Evolutionary conservation across 2,329 filamentous ascomycete species (phyloP), one percentile per base, ranked within the genome.

Genomic region (Sporothrix phasma): DNA sequence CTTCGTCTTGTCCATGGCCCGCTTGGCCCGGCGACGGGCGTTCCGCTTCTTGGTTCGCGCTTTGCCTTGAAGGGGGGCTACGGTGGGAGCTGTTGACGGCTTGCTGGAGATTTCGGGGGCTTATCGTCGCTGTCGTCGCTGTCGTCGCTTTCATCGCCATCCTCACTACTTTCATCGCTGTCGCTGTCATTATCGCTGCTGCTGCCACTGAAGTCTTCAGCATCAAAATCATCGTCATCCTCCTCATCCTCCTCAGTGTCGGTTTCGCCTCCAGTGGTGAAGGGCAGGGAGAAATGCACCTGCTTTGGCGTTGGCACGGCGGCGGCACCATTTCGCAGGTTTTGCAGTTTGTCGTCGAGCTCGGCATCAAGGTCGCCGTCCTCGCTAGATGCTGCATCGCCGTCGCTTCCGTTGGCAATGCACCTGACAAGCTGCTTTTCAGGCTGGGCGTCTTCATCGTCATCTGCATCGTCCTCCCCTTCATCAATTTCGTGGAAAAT

Each of bases 31-130:
- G 49, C 81, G 76, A 31, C 82, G 76, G 8, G 76, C 77, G 66
- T 85, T 85, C 5, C 82, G 77, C 66, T 76, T 81, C 67, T 79
- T 78, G 0, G 82, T 84, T 39, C 69, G 74, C 0, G 73, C 71
- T 59, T 79, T 69, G 7, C 74, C 66, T 13, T 64, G 47, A 61
- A 41, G n/a, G 3, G 29, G 49, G 3, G 31, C 22, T 2, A 34
- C 60, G 8, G 15, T 10, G 24, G 4, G n/a, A 5, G 22, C 22
- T 11, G 39, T 22, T 3, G 8, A 10, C 22, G 24, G 13, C n/a
- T 43, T 59, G 39, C 56, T 59, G 3, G 56, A 59, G 1, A 59
- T 45, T 10, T 59, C 56, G 39, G 19, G 56, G 56, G 56, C 1
- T 26, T 61, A 26, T 64, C 58, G 17, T 67, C 65, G 31, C 56